Conservation (phyloP, 2,329 filamentous ascomycete genomes). For the Didymosphaeria variabile region DNA sequence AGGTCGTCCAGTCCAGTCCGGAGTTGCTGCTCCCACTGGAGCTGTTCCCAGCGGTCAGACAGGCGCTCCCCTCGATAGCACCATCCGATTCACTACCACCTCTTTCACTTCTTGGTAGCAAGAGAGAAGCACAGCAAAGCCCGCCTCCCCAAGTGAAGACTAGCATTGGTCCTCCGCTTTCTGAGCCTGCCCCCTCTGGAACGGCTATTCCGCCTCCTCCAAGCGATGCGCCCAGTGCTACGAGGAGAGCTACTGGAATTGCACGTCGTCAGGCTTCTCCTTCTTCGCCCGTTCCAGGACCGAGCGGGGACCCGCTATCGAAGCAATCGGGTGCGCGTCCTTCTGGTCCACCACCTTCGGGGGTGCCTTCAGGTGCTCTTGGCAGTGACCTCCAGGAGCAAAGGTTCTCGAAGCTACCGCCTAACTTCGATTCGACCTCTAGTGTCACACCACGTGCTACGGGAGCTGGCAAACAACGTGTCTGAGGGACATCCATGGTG, state of each 20-base stretch:
- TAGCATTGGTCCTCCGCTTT: background rate
- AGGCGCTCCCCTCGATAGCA: background rate
- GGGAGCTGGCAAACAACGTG: background rate
- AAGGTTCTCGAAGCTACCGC: conserved; percentile 2
- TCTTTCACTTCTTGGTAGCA: background rate
- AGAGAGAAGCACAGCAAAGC: background rate
- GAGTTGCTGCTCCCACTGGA: background rate
- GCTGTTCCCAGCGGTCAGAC: background rate
- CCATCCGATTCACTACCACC: background rate
- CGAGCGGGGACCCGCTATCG: background rate
- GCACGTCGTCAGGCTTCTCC: background rate
- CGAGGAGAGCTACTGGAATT: conserved; percentile 1
- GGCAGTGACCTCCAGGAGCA: background rate
- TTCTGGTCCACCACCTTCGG: background rate
- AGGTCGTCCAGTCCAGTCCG: background rate
- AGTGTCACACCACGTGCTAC: background rate
- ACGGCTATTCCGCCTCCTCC: background rate
- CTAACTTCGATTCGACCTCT: background rate
- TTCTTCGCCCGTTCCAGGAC: background rate
- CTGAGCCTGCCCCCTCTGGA: background rate
- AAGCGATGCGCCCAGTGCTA: background rate
- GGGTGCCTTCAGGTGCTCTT: background rate
- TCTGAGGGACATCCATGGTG: background rate
- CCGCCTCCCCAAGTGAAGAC: background rate
- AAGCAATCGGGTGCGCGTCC: background rate